Percentiles rank a stretch among this genome's conserved stretches.
Conservation (phyloP, 495 filamentous ascomycete genomes). For the Tuber magnatum region DNA sequence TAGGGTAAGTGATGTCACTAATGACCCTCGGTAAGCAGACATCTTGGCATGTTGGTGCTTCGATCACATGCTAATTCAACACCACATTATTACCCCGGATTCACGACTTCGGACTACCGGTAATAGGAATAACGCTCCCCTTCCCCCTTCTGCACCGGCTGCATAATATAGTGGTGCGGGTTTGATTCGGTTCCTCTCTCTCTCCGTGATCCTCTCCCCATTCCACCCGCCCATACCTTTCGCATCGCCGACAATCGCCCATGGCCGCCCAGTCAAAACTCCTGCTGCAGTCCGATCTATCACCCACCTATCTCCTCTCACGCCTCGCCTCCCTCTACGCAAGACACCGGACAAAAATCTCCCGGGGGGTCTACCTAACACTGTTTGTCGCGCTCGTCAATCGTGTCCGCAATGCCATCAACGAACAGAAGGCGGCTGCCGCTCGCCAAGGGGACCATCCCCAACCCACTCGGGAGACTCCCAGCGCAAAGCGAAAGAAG, state of each 20-base stretch:
- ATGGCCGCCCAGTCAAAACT: constrained; percentile 85
- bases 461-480: constrained; percentile 39
- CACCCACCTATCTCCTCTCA: constrained; percentile 65
- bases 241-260: constrained; percentile 14
- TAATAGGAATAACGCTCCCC: background rate
- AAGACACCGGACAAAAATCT: constrained; percentile 77
- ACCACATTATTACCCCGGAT: constrained; percentile 26
- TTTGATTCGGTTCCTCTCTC: background rate
- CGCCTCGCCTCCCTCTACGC: constrained; percentile 71
- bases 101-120: constrained; percentile 11
- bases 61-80: constrained; percentile 25
- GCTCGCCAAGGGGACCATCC: constrained; percentile 53
- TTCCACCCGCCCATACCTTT: background rate
- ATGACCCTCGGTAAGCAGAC: constrained; percentile 16
- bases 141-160: background rate
- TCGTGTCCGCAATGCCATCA: constrained; percentile 82
- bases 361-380: constrained; percentile 83
- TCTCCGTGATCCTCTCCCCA: background rate
- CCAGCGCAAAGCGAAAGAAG: constrained; percentile 54
- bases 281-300: constrained; percentile 53
- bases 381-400: constrained; percentile 81
- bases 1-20: constrained; percentile 10
- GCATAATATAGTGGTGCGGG: background rate
- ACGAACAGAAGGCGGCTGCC: constrained; percentile 85
- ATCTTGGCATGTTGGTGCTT: constrained; percentile 9